Percentiles rank a stretch among this genome's conserved stretches.
phyloP scores from a whole-genome alignment of 768 basidiomycete species.

The Tephrocybe sp. region DNA sequence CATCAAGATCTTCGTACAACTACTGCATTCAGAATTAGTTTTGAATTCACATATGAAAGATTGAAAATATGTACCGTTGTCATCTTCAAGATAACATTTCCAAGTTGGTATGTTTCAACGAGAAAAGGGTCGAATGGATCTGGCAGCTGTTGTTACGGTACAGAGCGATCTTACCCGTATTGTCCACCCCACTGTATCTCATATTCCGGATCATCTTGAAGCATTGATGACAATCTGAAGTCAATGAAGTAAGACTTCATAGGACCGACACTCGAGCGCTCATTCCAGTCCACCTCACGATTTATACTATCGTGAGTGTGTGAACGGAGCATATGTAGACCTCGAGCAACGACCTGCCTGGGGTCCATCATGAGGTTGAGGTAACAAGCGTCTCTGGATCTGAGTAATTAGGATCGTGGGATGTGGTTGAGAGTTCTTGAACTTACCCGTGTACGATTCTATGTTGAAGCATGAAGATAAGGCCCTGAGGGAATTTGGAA shows the following conservation, averaged over 20 bases:
- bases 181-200: neutral
- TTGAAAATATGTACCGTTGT: neutral
- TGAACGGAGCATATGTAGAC: neutral
- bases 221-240: neutral
- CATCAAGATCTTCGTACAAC: no score
- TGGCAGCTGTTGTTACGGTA: neutral
- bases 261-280: neutral
- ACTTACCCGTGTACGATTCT: conserved; percentile 12
- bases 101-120: conserved; percentile 1
- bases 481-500: conserved; percentile 1
- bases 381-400: neutral
- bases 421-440: neutral
- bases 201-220: neutral
- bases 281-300: neutral
- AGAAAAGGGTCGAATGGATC: neutral
- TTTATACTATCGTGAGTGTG: neutral
- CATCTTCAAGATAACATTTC: neutral
- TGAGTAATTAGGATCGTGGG: no score
- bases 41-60: no score
- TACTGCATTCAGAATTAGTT: no score
- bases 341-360: neutral
- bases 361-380: neutral
- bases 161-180: neutral
- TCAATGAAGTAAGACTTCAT: conserved; percentile 1
- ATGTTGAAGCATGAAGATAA: conserved; percentile 15